Evolutionary conservation across 257 asterid genomes (phyloP), one percentile per base, ranked within the genome.

Genomic region (Echites panduratus): DNA sequence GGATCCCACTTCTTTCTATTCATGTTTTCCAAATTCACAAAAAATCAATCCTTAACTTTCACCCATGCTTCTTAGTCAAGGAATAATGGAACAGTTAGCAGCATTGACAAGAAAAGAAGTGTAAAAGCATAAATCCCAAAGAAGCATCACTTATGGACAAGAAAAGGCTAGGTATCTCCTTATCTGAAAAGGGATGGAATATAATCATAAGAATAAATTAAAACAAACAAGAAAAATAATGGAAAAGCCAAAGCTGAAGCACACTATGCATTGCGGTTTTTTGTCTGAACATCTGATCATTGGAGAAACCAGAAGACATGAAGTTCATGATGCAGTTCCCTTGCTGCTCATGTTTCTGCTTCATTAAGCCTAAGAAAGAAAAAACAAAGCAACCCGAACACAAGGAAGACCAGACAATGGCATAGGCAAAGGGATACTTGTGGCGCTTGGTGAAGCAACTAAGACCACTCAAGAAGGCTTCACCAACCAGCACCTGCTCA

Each of bases 261-360:
- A 71, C 24, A 57, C 79, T 78, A 78, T 73, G 81, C 57, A 79
- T 17, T 57, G 20, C 52, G 71, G 65, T 66, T 66, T 52, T 32
- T 32, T 32, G n/a, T 72, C 49, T 26, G 70, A 68, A 50, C 22
- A 68, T 61, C 43, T 66, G 64, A 32, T 24, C 70, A 68, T 50
- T 52, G 54, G 41, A n/a, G 20, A 41, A 80, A 67, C 29, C 49
- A 70, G 66, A 61, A 71, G 77, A 75, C 53, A 86, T 84, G 85
- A 85, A 84, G 71, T 78, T 88, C 79, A 24, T 83, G 78, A 26
- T 81, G 71, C 84, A 72, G 58, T 71, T 84, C 52, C 89, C 89
- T 0, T 83, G 91, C 70, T 83, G 88, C 80, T 80, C 85, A 20
- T 88, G 89, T 81, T 85, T 89, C 90, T 87, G 95, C 80, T 84